Evolutionary conservation across 768 basidiomycete genomes (phyloP), one percentile per base, ranked within the genome.

Genomic region (Pleurotus sapidus): DNA sequence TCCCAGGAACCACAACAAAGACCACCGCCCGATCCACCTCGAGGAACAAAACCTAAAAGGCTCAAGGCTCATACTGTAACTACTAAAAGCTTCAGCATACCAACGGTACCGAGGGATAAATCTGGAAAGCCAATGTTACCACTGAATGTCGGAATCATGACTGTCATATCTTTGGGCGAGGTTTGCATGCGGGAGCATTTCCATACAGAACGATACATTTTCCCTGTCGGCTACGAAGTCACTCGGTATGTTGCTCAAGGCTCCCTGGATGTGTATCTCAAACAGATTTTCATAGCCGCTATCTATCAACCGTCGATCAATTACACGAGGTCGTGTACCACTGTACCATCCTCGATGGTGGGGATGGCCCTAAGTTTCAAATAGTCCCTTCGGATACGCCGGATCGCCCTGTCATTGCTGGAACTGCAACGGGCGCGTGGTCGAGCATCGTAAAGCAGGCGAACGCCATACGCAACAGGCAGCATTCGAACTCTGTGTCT

Each of bases 381-480:
- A 91, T 93, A 63, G 80, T 88, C 51, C 86, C 89, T 15, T 79
- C 83, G 3, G 91, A 93, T 66, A 78, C 79, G 18, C 82, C 85
- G 2, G 87, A 85, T 62, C 81, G 84, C 47, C 83, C 88, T 42
- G 82, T 93, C 64, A 85, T 88, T 49, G 90, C 91, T 1, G 89
- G 89, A n/a, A 93, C 91, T 1, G 90, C 91, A 30, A 94, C 91
- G 0, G 92, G 91, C 30, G 90, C 90, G 47, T 94, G 91, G 91
- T 86, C 88, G 3, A 84, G 78, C 62, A 89, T 94, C 61, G 90
- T 94, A 50, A 87, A 86, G 65, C 84, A 89, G 50, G 91, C 92
- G 1, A 93, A 93, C 65, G 80, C 82, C 43, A 84, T 93, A 59
- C 84, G 91, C 49, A 86, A 89, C 66, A 79, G 90, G 12, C 87